Evolutionary conservation across 176 grass and related monocot genomes (phyloP).

Genomic region (Rhynchospora pubera): DNA sequence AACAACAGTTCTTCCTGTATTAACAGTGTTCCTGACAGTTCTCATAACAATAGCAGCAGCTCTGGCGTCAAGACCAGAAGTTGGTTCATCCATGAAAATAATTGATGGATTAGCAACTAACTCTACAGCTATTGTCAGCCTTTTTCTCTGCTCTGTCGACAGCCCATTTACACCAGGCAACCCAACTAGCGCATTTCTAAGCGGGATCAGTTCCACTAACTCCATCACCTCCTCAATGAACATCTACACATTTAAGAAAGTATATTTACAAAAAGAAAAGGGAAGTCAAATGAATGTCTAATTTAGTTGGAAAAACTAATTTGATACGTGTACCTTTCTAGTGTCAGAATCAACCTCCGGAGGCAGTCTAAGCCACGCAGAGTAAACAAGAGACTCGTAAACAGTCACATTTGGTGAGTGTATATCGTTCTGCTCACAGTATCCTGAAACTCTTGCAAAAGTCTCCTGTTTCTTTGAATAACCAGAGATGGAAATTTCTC

Average conservation of each 20-base stretch:
- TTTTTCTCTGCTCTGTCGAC: conserved; percentile 55
- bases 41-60: conserved; percentile 64
- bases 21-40: conserved; percentile 50
- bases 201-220: conserved; percentile 45
- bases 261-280: neutral
- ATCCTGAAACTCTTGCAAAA: conserved; percentile 50
- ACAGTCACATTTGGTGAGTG: conserved; percentile 58
- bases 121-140: conserved; percentile 54
- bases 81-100: conserved; percentile 76
- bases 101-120: conserved; percentile 62
- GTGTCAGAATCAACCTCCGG: conserved; percentile 42
- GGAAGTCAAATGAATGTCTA: neutral
- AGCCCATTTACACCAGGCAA: conserved; percentile 50
- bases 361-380: conserved; percentile 44
- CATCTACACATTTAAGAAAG: conserved; percentile 34
- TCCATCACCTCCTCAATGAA: conserved; percentile 64
- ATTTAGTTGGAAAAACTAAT: neutral
- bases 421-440: conserved; percentile 68
- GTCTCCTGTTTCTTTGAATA: conserved; percentile 64
- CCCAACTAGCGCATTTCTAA: conserved; percentile 49
- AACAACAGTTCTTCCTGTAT: conserved; percentile 61
- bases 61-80: conserved; percentile 59
- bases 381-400: conserved; percentile 47
- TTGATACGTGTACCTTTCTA: conserved; percentile 38
- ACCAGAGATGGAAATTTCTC: conserved; percentile 48